Evolutionary conservation across 2,329 filamentous ascomycete genomes (phyloP), one percentile per base, ranked within the genome.

Genomic region (Colletotrichum sp.): DNA sequence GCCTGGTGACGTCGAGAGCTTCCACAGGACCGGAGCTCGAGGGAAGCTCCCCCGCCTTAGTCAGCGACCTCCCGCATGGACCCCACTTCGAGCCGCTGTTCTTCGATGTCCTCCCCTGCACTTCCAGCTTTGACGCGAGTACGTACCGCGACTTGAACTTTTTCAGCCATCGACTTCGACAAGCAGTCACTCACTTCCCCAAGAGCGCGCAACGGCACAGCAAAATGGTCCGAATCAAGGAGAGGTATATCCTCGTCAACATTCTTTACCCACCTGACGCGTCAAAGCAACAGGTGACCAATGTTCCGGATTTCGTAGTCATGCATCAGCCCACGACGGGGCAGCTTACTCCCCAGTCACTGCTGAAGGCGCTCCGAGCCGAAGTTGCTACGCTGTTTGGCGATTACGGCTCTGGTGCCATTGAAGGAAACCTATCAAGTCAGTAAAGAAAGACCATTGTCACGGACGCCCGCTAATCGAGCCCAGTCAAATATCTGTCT

Each of bases 161-260:
- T 75, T 74, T 60, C 30, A 48, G 25, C 19, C 19, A n/a, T 71
- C 44, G 67, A 55, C 32, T 22, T 74, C 27, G 25, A 68, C 22
- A 59, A 48, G 36, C 69, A 30, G 30, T 69, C 36, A 25, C 16
- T 55, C 27, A 76, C 22, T 30, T 65, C 22, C 32, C 48, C n/a
- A 15, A 65, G 25, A 44, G 8, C 39, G 22, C 25, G 28, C 16
- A 34, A 28, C 34, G 15, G 57, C n/a, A 13, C 30, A 19, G 34
- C 79, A 86, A 59, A 65, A 98, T 99, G 97, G 97, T 99, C 76
- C 95, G 97, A 82, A 92, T 98, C 79, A 99, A 99, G 86, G 94
- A 98, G 85, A 93, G 97, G 81, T 99, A 99, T 84, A 91, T 99
- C 22, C 92, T 98, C n/a, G 92, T 98, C 77, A 95, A 98, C 83